Conservation (phyloP, 257 asterid species). For the Plantago elongata region DNA sequence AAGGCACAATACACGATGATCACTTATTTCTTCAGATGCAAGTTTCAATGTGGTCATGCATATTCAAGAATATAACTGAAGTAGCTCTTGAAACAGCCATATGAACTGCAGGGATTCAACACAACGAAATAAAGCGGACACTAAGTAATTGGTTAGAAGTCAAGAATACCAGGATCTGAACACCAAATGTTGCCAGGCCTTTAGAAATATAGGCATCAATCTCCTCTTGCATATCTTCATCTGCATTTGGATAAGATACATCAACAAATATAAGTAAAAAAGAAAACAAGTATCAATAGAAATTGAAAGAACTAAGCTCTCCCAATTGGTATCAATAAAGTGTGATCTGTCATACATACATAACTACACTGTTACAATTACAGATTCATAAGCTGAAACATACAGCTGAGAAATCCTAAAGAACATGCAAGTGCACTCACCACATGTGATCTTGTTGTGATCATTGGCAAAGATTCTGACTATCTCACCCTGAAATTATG, state of each 20-base stretch:
- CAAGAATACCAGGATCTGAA: conserved; percentile 66
- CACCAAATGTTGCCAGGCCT: conserved; percentile 68
- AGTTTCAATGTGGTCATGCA: not conserved
- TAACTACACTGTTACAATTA: not conserved
- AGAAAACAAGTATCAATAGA: conserved; percentile 9
- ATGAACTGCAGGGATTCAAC: not conserved
- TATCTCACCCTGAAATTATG: conserved; percentile 70
- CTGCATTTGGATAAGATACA: conserved; percentile 45
- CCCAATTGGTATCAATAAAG: not conserved
- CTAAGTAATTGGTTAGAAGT: conserved; percentile 11
- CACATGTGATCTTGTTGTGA: conserved; percentile 90
- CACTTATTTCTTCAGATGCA: not conserved
- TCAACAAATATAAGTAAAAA: conserved; percentile 19
- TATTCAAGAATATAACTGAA: not conserved
- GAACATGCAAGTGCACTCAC: conserved; percentile 44
- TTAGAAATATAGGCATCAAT: conserved; percentile 60
- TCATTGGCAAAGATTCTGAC: conserved; percentile 94
- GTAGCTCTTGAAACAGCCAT: conserved; percentile 1
- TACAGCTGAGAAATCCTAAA: not conserved
- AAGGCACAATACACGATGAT: not conserved
- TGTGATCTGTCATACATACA: not conserved
- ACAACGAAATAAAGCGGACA: conserved; percentile 5
- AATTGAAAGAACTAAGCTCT: not conserved
- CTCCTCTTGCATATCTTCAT: conserved; percentile 84
- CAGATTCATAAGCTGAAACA: not conserved